These are phyloP conservation scores for Pilatotrama ljubarskyi DNA, from an alignment of 768 basidiomycete species.

Conservation along the genomic window DNA sequence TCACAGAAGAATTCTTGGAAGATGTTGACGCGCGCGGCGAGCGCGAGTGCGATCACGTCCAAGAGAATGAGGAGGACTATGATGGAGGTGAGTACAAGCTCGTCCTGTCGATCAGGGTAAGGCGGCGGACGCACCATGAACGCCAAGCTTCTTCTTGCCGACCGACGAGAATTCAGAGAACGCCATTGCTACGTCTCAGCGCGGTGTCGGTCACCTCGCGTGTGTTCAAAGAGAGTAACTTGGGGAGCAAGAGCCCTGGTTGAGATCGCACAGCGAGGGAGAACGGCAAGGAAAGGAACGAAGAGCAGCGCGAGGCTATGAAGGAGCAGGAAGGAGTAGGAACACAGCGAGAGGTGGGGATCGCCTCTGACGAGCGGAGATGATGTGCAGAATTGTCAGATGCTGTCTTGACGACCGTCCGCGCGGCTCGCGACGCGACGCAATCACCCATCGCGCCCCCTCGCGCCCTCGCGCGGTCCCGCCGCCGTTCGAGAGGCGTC, in stretches of 20 bases:
- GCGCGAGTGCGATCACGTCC: constrained; percentile 51
- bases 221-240: background rate
- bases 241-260: background rate
- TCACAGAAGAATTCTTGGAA: constrained; percentile 64
- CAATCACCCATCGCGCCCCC: constrained; percentile 6
- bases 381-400: background rate
- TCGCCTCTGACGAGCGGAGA: background rate
- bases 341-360: constrained; percentile 10
- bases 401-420: constrained; percentile 20
- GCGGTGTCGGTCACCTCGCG: background rate
- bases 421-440: background rate
- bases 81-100: background rate
- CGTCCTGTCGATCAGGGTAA: too few relatives aligned
- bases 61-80: constrained; percentile 46
- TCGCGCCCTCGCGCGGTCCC: constrained; percentile 5
- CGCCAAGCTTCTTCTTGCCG: constrained; percentile 34
- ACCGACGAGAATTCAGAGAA: constrained; percentile 15
- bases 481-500: background rate
- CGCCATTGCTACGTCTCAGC: constrained; percentile 3
- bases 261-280: constrained; percentile 21
- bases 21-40: constrained; percentile 53
- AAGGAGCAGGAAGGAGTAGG: background rate
- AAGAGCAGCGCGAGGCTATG: background rate
- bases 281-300: constrained; percentile 10
- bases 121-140: constrained; percentile 29